Evolutionary conservation across 1,284 basidiomycete genomes (phyloP).

Genomic region (Ceratobasidium sp.): DNA sequence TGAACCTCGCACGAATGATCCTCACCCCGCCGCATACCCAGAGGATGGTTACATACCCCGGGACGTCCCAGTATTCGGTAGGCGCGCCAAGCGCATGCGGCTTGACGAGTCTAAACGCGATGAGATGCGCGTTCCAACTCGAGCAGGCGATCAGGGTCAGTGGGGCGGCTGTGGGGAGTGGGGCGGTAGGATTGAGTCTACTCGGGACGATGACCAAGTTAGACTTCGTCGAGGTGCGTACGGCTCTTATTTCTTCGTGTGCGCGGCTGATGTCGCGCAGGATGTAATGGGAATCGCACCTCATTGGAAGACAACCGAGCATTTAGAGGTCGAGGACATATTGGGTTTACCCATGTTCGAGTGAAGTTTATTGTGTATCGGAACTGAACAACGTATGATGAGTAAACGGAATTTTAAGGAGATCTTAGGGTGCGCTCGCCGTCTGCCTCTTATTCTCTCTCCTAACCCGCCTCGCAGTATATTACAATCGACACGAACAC

Average conservation of each 20-base stretch:
- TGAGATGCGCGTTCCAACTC: constrained; percentile 62
- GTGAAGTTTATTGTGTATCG: constrained; percentile 7
- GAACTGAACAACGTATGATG: constrained; percentile 23
- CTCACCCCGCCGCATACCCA: constrained; percentile 41
- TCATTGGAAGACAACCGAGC: constrained; percentile 65
- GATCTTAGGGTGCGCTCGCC: constrained; percentile 2
- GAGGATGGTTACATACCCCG: constrained; percentile 54
- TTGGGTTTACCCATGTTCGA: constrained; percentile 57
- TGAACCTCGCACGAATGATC: constrained; percentile 34
- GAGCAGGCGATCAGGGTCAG: constrained; percentile 50
- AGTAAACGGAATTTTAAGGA: constrained; percentile 35
- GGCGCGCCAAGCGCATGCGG: constrained; percentile 69
- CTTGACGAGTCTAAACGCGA: constrained; percentile 73
- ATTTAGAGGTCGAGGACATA: constrained; percentile 69
- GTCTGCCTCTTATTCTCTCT: background rate
- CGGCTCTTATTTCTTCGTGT: background rate
- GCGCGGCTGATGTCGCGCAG: constrained; percentile 54
- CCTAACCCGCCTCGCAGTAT: background rate
- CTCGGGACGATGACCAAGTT: constrained; percentile 53
- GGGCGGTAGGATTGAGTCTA: constrained; percentile 56
- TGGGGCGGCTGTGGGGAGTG: constrained; percentile 49
- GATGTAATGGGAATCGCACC: constrained; percentile 68
- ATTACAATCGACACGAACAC: constrained; percentile 31
- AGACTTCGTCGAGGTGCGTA: constrained; percentile 53
- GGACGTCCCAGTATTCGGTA: constrained; percentile 64